Conservation (phyloP, 2,329 filamentous ascomycete species). For the Hypoxylon sp. region DNA sequence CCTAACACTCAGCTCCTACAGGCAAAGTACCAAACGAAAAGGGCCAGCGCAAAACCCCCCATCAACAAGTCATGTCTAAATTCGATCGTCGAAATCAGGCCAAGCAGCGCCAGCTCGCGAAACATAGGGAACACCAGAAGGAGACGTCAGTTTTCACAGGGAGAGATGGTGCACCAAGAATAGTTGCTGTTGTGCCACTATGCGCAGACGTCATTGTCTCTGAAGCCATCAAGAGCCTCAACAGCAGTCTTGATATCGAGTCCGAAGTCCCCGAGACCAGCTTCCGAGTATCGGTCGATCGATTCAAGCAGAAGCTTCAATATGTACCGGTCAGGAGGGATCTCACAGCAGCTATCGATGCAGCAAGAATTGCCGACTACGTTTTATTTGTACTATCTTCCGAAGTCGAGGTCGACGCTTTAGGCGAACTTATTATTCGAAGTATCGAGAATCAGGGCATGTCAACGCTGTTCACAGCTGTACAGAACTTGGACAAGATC, state of each 20-base stretch:
- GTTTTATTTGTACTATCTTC: slow-evolving; percentile 88
- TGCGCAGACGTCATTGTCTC: slow-evolving; percentile 78
- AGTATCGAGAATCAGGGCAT: slow-evolving; percentile 94
- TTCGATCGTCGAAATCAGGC: slow-evolving; percentile 95
- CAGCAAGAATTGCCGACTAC: slow-evolving; percentile 90
- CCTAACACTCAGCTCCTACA: slow-evolving; percentile 54
- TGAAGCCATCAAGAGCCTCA: slow-evolving; percentile 77
- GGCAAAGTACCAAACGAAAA: slow-evolving; percentile 83
- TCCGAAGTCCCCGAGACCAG: slow-evolving; percentile 71
- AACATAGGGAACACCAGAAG: slow-evolving; percentile 85
- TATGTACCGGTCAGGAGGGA: slow-evolving; percentile 83
- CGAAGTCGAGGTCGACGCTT: slow-evolving; percentile 83
- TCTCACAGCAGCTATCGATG: slow-evolving; percentile 83
- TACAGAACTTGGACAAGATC: slow-evolving; percentile 82
- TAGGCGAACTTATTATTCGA: slow-evolving; percentile 87
- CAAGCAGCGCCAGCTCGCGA: slow-evolving; percentile 87
- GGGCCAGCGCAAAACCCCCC: slow-evolving; percentile 84
- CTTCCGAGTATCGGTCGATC: slow-evolving; percentile 79
- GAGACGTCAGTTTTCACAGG: slow-evolving; percentile 87
- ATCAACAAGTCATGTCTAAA: slow-evolving; percentile 98
- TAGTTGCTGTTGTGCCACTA: slow-evolving; percentile 89
- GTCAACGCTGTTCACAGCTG: slow-evolving; percentile 89
- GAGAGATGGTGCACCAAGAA: slow-evolving; percentile 85
- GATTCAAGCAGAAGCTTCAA: slow-evolving; percentile 95
- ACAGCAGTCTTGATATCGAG: slow-evolving; percentile 83